These are phyloP conservation scores for Astragalus membranaceus DNA, from an alignment of 306 rosid species.

Conservation along the genomic window DNA sequence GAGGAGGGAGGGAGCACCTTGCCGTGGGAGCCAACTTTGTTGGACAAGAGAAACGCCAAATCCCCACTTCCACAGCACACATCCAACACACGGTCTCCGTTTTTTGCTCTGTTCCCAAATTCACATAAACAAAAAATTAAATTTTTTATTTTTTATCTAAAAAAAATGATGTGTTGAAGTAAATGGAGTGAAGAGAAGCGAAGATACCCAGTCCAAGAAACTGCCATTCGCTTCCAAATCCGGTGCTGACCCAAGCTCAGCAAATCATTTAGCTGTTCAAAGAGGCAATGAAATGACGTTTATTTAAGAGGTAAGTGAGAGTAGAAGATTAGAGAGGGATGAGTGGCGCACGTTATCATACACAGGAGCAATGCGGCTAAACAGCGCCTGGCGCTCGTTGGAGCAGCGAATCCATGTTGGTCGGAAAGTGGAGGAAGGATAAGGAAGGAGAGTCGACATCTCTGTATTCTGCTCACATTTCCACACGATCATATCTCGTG, in stretches of 20 bases:
- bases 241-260: conserved; percentile 88
- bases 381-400: conserved; percentile 55
- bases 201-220: conserved; percentile 71
- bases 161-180: neutral
- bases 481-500: neutral
- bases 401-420: conserved; percentile 33
- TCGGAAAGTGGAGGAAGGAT: conserved; percentile 30
- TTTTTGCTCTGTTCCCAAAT: conserved; percentile 49
- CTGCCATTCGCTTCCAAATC: conserved; percentile 85
- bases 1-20: conserved; percentile 21
- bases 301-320: neutral
- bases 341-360: conserved; percentile 53
- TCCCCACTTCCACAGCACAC: conserved; percentile 98
- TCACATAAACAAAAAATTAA: neutral
- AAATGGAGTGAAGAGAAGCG: neutral
- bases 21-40: conserved; percentile 63
- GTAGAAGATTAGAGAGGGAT: neutral
- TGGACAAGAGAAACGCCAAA: conserved; percentile 64
- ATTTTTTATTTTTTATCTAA: neutral
- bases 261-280: conserved; percentile 59
- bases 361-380: conserved; percentile 82
- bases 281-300: neutral
- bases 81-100: conserved; percentile 70
- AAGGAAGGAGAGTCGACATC: conserved; percentile 14
- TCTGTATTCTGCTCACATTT: neutral